Percentiles rank a stretch among this genome's conserved stretches.
Evolutionary conservation across 192 early-diverging fungal species (phyloP).

Genomic region (Linnemannia zychae): DNA sequence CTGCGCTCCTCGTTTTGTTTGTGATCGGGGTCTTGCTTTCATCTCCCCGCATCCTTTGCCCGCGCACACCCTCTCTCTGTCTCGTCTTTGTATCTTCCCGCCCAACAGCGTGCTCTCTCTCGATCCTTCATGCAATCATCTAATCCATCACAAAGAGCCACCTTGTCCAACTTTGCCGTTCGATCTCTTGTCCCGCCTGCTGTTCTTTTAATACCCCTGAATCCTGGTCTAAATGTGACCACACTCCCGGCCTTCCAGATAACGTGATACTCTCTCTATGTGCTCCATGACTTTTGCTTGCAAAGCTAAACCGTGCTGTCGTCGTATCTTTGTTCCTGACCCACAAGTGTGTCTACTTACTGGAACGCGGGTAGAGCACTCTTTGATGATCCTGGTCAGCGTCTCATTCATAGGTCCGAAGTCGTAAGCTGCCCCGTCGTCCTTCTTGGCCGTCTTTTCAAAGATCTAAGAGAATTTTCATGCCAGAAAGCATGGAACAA

Average conservation of each 20-base stretch:
- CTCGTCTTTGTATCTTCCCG: not conserved
- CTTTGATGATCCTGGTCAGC: slow-evolving; percentile 42
- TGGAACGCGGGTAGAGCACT: slow-evolving; percentile 35
- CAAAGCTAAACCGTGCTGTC: too few species aligned
- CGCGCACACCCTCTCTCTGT: not conserved
- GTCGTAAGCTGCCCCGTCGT: slow-evolving; percentile 25
- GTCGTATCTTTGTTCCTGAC: not conserved
- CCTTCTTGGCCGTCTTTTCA: slow-evolving; percentile 18
- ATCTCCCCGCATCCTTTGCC: not conserved
- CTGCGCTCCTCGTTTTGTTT: not conserved
- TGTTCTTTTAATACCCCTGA: not conserved
- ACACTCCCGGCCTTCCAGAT: not conserved
- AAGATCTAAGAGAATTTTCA: slow-evolving; percentile 57
- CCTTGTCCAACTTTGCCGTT: not conserved
- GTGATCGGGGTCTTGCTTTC: not conserved
- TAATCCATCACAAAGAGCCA: not conserved
- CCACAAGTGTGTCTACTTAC: slow-evolving; percentile 18
- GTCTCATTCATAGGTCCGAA: slow-evolving; percentile 41
- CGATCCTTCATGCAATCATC: not conserved
- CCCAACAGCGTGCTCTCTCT: not conserved
- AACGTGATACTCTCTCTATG: not conserved
- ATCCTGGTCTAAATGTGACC: not conserved
- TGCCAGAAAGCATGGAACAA: not conserved
- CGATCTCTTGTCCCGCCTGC: not conserved
- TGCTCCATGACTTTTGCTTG: not conserved